phyloP scores from a whole-genome alignment of 2,329 filamentous ascomycete species.

The Exophiala mesophila region DNA sequence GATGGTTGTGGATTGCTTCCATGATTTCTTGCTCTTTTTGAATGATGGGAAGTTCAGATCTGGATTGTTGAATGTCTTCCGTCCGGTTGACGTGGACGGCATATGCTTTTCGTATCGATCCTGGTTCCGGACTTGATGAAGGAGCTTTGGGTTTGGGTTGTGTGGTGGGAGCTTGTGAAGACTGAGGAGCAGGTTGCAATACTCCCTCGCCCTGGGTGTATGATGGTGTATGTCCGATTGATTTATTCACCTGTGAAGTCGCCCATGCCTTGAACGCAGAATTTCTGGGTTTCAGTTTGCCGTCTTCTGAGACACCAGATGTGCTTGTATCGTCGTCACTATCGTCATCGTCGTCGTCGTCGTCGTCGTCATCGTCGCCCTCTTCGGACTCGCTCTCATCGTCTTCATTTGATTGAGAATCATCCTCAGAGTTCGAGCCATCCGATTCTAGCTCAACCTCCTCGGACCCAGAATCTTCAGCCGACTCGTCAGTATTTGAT shows the following conservation, averaged over 20 bases:
- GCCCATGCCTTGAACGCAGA: slow-evolving; percentile 95
- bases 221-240: slow-evolving; percentile 59
- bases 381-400: slow-evolving; percentile 24
- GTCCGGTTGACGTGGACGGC: slow-evolving; percentile 67
- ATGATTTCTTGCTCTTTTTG: slow-evolving; percentile 96
- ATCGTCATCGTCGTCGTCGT: slow-evolving; percentile 30
- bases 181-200: slow-evolving; percentile 28
- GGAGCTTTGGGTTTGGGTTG: not conserved
- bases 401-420: slow-evolving; percentile 22
- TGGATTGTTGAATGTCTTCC: slow-evolving; percentile 69
- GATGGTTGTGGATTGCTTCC: slow-evolving; percentile 91
- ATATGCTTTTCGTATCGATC: slow-evolving; percentile 60
- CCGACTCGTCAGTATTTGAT: slow-evolving; percentile 21
- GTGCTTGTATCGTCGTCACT: slow-evolving; percentile 26
- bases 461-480: slow-evolving; percentile 27
- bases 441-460: slow-evolving; percentile 14
- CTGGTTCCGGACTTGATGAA: not conserved
- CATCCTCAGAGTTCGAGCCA: not conserved
- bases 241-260: slow-evolving; percentile 75
- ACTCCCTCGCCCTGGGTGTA: slow-evolving; percentile 38
- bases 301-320: slow-evolving; percentile 31
- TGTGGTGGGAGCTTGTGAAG: slow-evolving; percentile 4
- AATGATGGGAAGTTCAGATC: slow-evolving; percentile 79
- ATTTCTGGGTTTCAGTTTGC: slow-evolving; percentile 41
- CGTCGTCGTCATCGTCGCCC: slow-evolving; percentile 29